Evolutionary conservation across 306 rosid genomes (phyloP).

Genomic region (Ammopiptanthus mongolicus): DNA sequence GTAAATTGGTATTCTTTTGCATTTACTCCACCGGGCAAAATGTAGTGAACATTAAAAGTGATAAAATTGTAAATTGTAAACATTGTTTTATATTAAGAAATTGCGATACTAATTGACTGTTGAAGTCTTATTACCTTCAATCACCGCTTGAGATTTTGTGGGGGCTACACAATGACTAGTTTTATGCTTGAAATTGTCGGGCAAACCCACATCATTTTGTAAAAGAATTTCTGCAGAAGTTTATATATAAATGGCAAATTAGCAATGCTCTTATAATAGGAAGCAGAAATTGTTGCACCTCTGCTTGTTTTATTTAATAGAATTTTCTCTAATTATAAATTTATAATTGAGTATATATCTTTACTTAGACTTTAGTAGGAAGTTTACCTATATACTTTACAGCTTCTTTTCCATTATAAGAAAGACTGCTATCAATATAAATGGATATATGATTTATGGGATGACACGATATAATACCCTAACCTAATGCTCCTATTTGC

Average conservation of each 20-base stretch:
- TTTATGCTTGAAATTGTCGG: slow-evolving; percentile 1
- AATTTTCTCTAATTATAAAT: too few species aligned
- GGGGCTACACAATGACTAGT: background rate
- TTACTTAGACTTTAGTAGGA: too few species aligned
- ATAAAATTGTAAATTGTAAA: background rate
- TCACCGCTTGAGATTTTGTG: background rate
- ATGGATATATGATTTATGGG: slow-evolving; percentile 5
- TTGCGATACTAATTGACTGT: background rate
- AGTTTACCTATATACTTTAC: slow-evolving; percentile 1
- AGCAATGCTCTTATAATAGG: background rate
- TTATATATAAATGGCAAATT: slow-evolving; percentile 2
- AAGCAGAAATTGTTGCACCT: background rate
- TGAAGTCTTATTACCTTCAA: slow-evolving; percentile 9
- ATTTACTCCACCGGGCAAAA: background rate
- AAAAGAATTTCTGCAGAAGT: background rate
- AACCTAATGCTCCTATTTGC: background rate
- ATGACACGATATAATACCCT: background rate
- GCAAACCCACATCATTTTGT: slow-evolving; percentile 1
- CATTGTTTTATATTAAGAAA: background rate
- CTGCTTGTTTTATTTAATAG: background rate
- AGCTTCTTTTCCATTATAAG: background rate
- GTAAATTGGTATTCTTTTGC: background rate
- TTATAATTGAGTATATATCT: background rate
- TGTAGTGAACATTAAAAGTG: background rate
- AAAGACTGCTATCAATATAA: background rate